Evolutionary conservation across 257 asterid species (phyloP), one percentile per base, ranked within the genome.

Genomic region (Salvia rosmarinus): DNA sequence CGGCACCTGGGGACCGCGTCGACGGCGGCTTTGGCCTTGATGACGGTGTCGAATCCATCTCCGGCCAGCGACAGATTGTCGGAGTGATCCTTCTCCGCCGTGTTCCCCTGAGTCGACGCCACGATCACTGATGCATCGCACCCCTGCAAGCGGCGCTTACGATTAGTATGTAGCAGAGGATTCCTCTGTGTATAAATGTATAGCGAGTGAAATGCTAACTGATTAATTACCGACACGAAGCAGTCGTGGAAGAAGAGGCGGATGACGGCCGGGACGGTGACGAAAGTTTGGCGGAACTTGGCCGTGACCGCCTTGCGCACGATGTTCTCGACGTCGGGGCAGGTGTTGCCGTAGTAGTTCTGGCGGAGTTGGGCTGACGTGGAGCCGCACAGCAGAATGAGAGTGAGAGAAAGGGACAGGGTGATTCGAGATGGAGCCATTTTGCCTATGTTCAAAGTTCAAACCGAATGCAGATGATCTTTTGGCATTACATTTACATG

Each of bases 21-120:
- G 0, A 93, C 84, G 0, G 97, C 98, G 0, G 88, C 89, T 67
- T 90, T 90, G 10, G 98, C 98, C 72, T 87, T 93, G 71, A 90
- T 75, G 4, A 93, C 91, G 0, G 96, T 79, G 79, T 93, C 98
- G 57, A 93, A 93, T 32, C 98, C 98, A 20, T 93, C 98, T 75
- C 98, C 98, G n/a, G 98, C 98, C 4, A 93, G 75, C 1, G 98
- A 93, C 19, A 90, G 63, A 47, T 93, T 93, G 67, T 90, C 97
- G 0, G 89, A 85, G 51, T 89, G 87, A 72, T 93, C 98, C 81
- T 89, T 93, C 70, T 93, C 98, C 0, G 98, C 96, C 64, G 23
- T 85, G 64, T 89, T 90, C 9, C 78, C 82, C 3, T 77, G 63
- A 1, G 92, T 80, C 8, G 98, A 90, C 14, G 92, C 89, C 49